Evolutionary conservation across 306 rosid species (phyloP), one percentile per base, ranked within the genome.

Genomic region (Vigna nakashimae): DNA sequence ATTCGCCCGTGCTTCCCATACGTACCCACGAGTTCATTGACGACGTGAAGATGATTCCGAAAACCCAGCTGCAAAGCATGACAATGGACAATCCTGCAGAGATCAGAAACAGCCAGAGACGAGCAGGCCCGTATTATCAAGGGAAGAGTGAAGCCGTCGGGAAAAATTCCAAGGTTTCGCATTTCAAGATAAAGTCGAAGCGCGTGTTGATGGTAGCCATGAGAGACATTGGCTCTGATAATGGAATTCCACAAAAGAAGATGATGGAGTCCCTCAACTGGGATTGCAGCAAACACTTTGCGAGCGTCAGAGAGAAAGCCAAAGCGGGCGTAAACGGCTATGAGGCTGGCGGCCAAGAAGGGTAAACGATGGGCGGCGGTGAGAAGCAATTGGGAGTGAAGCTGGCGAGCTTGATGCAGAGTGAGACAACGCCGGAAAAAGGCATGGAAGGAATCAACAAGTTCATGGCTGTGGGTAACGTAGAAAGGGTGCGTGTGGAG

Each of bases 101-200:
- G 46, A 30, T 30, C 51, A 22, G 75, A 55, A 36, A 15, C 16
- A 36, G 83, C 80, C 18, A 85, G 15, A 80, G 69, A 36, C 12
- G 89, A 57, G 46, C 89, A 88, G 28, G 93, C 90, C 71, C 84
- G 84, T 52, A 90, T 63, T 69, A 89, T 74, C 84, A 93, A 56
- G 20, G 98, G 96, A 38, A 91, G 82, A n/a, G 97, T 90, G 79
- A 90, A 90, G 34, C 96, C 92, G 75, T 92, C 98, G 28, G 89
- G 89, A 57, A 71, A 87, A 84, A 90, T 81, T 45, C 98, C 89
- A 67, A 89, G 80, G 40, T 79, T 87, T 69, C 79, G 80, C 98
- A 94, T 90, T 80, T 76, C 62, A 77, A 66, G 69, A 67, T 88
- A 90, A 65, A 92, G 30, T 28, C 75, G 1, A 67, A 90, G 42